Base-by-base conservation (phyloP, 106 monocot genomes). In the Platanthera zijinensis region DNA sequence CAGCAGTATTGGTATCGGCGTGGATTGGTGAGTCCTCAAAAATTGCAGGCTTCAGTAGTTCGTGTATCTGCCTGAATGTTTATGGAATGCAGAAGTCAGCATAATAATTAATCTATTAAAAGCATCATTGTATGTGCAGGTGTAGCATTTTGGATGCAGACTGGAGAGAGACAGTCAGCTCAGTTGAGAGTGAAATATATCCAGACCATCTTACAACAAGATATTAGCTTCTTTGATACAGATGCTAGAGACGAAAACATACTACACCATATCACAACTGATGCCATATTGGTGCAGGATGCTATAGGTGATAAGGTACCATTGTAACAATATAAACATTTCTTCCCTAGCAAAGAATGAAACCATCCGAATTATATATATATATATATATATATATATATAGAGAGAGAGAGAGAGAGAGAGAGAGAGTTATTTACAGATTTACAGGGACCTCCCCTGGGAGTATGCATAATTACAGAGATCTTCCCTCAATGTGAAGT, bases 111-210 rank as follows among this genome's bases (percentile, higher is more conserved):
- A 13, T 21, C 28, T 54, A 56, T 28, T 74, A 53, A 54, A 25
- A 74, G 28, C 14, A 10, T 53, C 25, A 49, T 14, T 71, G 48
- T 50, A 61, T 10, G 62, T 51, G 48, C 76, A 84, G 84, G 79
- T 47, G 84, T 84, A 53, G 79, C 84, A 76, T 84, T 71, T 51
- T 84, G 84, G 84, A 80, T 76, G 79, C 76, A 84, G 47, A 84
- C 84, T 21, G 84, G 84, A 54, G 84, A 84, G 52, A 80, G 84
- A 79, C 84, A 84, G 75, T 69, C 84, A 72, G 79, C 79, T 5
- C 70, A 76, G 39, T 48, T 84, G 50, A 71, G 84, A 57, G 63
- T 80, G 13, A 80, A 75, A 59, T 84, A 84, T 57, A 79, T 84
- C 17, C 79, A 76, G 18, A 71, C 79, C 45, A 61, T 84, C 7